These are phyloP conservation scores for Aspergillus sp. DNA, from an alignment of 2,329 filamentous ascomycete genomes.

Conservation along the genomic window DNA sequence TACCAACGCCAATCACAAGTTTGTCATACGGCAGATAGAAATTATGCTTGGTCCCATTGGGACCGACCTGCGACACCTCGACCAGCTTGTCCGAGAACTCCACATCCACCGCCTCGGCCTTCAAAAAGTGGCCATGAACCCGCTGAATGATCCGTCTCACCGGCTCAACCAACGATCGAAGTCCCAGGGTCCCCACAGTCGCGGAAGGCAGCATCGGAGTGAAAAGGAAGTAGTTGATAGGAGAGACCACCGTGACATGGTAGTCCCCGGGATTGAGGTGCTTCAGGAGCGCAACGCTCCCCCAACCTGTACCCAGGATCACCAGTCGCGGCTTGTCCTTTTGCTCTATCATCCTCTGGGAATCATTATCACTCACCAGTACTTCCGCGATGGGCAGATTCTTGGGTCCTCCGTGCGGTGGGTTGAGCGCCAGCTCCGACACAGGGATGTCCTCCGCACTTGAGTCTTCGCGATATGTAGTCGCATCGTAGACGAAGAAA, in stretches of 20 bases:
- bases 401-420: conserved; percentile 79
- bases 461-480: conserved; percentile 70
- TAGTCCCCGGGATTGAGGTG: conserved; percentile 84
- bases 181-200: conserved; percentile 87
- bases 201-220: conserved; percentile 97
- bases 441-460: conserved; percentile 66
- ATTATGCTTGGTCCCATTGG: conserved; percentile 60
- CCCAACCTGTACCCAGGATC: conserved; percentile 90
- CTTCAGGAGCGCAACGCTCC: conserved; percentile 84
- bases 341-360: conserved; percentile 56
- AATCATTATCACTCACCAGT: conserved; percentile 82
- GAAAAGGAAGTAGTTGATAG: conserved; percentile 94
- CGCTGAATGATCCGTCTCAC: conserved; percentile 73
- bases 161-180: conserved; percentile 86
- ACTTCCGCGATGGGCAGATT: conserved; percentile 86
- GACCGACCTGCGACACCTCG: conserved; percentile 68
- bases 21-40: conserved; percentile 99
- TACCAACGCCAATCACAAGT: conserved; percentile 76
- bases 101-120: conserved; percentile 76
- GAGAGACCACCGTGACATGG: conserved; percentile 89
- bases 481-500: conserved; percentile 92
- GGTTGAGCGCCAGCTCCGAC: conserved; percentile 73
- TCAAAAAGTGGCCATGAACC: conserved; percentile 80
- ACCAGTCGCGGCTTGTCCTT: conserved; percentile 90
- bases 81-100: conserved; percentile 88